Evolutionary conservation across 2,329 filamentous ascomycete genomes (phyloP).

Genomic region (Curvularia sp.): DNA sequence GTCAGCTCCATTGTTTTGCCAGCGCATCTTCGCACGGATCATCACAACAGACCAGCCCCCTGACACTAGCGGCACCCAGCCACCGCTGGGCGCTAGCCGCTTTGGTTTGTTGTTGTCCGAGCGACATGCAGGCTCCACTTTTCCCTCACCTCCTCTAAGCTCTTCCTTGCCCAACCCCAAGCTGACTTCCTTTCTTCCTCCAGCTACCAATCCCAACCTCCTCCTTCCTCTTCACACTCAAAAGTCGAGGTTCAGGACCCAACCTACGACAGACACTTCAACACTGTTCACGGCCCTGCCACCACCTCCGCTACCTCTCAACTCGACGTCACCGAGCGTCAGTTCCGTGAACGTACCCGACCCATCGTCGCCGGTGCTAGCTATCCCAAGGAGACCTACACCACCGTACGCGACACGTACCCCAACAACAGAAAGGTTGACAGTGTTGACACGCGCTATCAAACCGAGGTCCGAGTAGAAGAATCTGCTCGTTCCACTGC

Average conservation of each 20-base stretch:
- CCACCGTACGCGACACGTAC: slow-evolving; percentile 51
- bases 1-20: slow-evolving; percentile 39
- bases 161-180: slow-evolving; percentile 43
- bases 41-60: slow-evolving; percentile 41
- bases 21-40: slow-evolving; percentile 40
- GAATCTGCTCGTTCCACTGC: slow-evolving; percentile 58
- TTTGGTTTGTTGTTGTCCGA: slow-evolving; percentile 51
- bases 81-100: slow-evolving; percentile 41
- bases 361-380: slow-evolving; percentile 59
- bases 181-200: slow-evolving; percentile 48
- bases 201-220: slow-evolving; percentile 64
- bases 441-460: slow-evolving; percentile 47
- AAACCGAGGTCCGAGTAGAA: slow-evolving; percentile 59
- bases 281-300: slow-evolving; percentile 57
- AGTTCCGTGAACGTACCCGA: slow-evolving; percentile 69
- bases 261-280: slow-evolving; percentile 56
- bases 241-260: slow-evolving; percentile 70
- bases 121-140: slow-evolving; percentile 50
- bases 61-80: slow-evolving; percentile 46
- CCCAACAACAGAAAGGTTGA: slow-evolving; percentile 46
- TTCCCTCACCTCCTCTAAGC: slow-evolving; percentile 43
- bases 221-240: slow-evolving; percentile 63
- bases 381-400: slow-evolving; percentile 51
- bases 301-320: slow-evolving; percentile 64
- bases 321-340: slow-evolving; percentile 64